Conservation (phyloP, 179 eudicot genomes). For the Nepenthes alata region DNA sequence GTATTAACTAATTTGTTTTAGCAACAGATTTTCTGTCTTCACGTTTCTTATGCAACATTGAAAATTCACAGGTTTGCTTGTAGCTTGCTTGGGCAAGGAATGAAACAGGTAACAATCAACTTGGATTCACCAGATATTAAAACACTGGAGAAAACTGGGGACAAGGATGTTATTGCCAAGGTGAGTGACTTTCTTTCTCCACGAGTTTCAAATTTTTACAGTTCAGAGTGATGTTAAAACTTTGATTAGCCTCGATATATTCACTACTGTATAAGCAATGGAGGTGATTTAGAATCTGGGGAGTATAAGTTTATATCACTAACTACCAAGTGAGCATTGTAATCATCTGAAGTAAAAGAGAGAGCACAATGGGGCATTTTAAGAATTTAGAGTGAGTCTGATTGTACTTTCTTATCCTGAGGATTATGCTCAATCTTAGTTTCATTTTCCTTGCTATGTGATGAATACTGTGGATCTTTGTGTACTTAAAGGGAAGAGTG, state of each 20-base stretch:
- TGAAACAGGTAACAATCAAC: constrained; percentile 43
- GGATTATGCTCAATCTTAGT: neutral
- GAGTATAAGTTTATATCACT: too few relatives aligned
- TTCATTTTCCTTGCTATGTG: too few relatives aligned
- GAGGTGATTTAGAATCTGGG: too few relatives aligned
- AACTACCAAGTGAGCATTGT: too few relatives aligned
- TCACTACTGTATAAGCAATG: too few relatives aligned
- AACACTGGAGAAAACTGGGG: constrained; percentile 52
- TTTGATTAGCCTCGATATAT: too few relatives aligned
- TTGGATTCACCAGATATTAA: constrained; percentile 58
- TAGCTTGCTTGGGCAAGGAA: constrained; percentile 55
- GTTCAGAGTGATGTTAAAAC: neutral
- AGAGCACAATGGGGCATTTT: too few relatives aligned
- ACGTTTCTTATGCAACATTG: constrained; percentile 15
- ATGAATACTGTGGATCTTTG: too few relatives aligned
- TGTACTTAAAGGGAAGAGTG: neutral
- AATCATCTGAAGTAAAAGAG: too few relatives aligned
- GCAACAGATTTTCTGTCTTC: neutral
- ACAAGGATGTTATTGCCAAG: constrained; percentile 45
- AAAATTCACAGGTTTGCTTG: constrained; percentile 52
- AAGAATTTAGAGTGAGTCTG: too few relatives aligned
- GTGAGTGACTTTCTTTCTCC: constrained; percentile 17
- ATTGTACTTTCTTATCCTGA: too few relatives aligned
- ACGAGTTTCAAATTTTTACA: neutral
- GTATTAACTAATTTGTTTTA: neutral